phyloP scores from a whole-genome alignment of 208 protist species.

The Crithidia acanthocephali region DNA sequence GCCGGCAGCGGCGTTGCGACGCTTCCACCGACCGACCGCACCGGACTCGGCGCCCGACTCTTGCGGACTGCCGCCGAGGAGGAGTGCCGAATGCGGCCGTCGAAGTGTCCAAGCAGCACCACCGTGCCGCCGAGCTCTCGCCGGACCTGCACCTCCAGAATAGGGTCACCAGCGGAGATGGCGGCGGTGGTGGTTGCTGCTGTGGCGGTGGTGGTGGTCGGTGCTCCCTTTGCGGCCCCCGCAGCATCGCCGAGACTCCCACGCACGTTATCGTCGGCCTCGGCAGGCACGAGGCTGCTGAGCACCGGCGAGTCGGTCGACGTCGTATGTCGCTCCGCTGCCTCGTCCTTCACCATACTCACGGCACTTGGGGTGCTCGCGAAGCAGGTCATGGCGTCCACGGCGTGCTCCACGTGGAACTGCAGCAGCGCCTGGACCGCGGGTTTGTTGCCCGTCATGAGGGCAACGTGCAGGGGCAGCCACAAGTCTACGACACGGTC shows the following conservation, averaged over 20 bases:
- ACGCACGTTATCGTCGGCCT: slow-evolving; percentile 7
- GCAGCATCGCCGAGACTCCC: neutral
- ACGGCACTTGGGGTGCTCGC: slow-evolving; percentile 19
- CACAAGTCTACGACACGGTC: slow-evolving; percentile 64
- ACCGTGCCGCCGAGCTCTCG: slow-evolving; percentile 55
- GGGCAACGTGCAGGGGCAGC: slow-evolving; percentile 66
- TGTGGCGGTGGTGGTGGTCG: neutral
- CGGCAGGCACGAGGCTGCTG: neutral
- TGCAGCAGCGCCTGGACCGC: slow-evolving; percentile 42
- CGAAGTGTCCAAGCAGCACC: slow-evolving; percentile 53
- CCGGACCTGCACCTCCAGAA: slow-evolving; percentile 50
- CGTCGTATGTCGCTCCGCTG: neutral
- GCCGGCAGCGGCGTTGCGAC: neutral
- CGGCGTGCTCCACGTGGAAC: slow-evolving; percentile 67
- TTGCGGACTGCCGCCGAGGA: slow-evolving; percentile 20
- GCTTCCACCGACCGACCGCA: slow-evolving; percentile 12
- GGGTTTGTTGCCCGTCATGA: slow-evolving; percentile 51
- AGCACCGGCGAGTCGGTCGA: slow-evolving; percentile 2
- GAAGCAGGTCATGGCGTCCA: slow-evolving; percentile 36
- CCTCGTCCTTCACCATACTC: neutral
- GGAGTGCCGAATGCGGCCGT: slow-evolving; percentile 23
- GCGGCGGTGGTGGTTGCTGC: neutral
- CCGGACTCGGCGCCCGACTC: slow-evolving; percentile 20
- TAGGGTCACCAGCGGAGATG: neutral
- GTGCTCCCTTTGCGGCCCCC: neutral